A percentile compares a stretch with the other conserved stretches of the same genome.
Evolutionary conservation across 2,329 filamentous ascomycete genomes (phyloP).

Genomic region (Fusarium sp.): DNA sequence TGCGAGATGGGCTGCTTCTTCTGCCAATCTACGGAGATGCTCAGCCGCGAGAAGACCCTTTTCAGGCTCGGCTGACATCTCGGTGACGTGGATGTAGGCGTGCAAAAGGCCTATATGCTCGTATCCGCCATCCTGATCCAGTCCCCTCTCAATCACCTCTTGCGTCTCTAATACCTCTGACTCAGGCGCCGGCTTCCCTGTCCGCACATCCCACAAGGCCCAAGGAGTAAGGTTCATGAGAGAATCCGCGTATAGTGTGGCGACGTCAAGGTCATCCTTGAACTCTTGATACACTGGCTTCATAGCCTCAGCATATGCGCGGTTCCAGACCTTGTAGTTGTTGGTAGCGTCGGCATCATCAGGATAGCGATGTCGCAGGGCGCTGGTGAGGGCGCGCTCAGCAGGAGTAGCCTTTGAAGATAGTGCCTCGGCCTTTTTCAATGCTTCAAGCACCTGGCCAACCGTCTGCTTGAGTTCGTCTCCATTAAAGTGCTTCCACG

Average conservation of each 20-base stretch:
- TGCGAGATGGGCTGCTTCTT: conserved; percentile 74
- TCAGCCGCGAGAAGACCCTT: conserved; percentile 69
- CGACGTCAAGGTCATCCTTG: conserved; percentile 50
- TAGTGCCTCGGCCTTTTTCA: conserved; percentile 28
- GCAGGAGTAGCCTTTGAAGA: conserved; percentile 39
- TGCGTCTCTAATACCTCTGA: conserved; percentile 51
- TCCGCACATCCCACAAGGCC: conserved; percentile 54
- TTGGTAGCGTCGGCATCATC: conserved; percentile 53
- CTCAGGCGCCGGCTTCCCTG: conserved; percentile 46
- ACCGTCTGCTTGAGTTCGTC: conserved; percentile 39
- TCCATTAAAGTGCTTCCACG: conserved; percentile 62
- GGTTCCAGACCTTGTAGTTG: conserved; percentile 55
- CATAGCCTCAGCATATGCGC: conserved; percentile 47
- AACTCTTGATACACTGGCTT: conserved; percentile 47
- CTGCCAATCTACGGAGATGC: conserved; percentile 70
- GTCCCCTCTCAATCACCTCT: conserved; percentile 55
- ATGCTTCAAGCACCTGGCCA: conserved; percentile 10
- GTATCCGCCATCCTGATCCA: conserved; percentile 56
- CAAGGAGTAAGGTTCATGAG: conserved; percentile 59
- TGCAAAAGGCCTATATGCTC: conserved; percentile 78
- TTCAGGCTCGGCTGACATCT: conserved; percentile 76
- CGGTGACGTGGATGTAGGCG: conserved; percentile 82
- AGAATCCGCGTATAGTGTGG: conserved; percentile 49
- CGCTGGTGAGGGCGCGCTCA: conserved; percentile 73
- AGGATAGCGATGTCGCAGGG: conserved; percentile 72